Evolutionary conservation across 352 stramenopile species (phyloP), one percentile per base, ranked within the genome.

Genomic region (Nothophytophthora sp.): DNA sequence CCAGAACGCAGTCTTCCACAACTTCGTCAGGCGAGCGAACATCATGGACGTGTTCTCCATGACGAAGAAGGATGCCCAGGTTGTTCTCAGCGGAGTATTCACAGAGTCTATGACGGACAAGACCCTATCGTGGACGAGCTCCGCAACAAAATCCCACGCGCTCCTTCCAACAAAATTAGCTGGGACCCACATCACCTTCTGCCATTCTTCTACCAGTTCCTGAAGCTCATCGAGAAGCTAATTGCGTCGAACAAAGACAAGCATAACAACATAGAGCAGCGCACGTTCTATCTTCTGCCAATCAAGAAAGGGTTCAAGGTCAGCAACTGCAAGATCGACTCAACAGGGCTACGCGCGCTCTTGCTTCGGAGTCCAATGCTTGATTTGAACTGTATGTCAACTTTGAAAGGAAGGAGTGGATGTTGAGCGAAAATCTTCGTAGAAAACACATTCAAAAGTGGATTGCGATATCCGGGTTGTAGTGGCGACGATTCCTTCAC

Each of bases 281-380:
- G 25, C 11, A 23, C n/a, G 22, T 55, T 55, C 46, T 33, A 27
- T 19, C 15, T 55, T 3, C 35, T 55, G 6, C 46, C 35, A 9
- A 46, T 25, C 1, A 55, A 46, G 25, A 20, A n/a, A 4, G 46
- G 35, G n/a, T 55, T 45, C 30, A 35, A 39, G n/a, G n/a, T n/a
- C n/a, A n/a, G n/a, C n/a, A n/a, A n/a, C n/a, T n/a, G n/a, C n/a
- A 46, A 55, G 25, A 35, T 55, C 1, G 35, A 55, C 36, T 47
- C 46, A 11, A 39, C 46, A 0, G 36, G 34, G 9, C 35, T 55
- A 5, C 15, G 24, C 0, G 37, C 46, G n/a, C 46, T 55, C 8
- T 22, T 46, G 3, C 15, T 29, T 6, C 46, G 35, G n/a, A 55
- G 46, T 32, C 46, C 46, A 4, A 18, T 4, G 18, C 5, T 55